These are phyloP conservation scores for Fagus sylvatica DNA, from an alignment of 306 rosid species.

Conservation along the genomic window DNA sequence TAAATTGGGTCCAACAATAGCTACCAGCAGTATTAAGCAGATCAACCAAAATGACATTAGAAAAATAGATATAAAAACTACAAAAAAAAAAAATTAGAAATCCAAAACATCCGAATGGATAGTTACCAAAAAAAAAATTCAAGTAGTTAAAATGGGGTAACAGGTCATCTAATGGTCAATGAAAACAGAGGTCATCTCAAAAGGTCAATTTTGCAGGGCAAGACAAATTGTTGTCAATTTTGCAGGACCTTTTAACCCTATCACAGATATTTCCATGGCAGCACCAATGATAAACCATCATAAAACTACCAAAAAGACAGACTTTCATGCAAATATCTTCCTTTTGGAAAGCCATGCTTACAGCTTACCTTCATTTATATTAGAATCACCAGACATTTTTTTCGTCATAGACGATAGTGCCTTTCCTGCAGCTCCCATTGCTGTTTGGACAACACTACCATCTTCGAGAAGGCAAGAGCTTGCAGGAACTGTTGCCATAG, in stretches of 20 bases:
- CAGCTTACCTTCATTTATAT: slow-evolving; percentile 61
- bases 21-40: neutral
- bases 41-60: neutral
- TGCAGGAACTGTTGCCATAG: slow-evolving; percentile 40
- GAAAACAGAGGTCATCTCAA: neutral
- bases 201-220: neutral
- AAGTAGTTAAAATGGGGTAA: neutral
- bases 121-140: neutral
- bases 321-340: slow-evolving; percentile 13
- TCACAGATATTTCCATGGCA: slow-evolving; percentile 1
- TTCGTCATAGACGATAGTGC: slow-evolving; percentile 61
- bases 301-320: slow-evolving; percentile 10
- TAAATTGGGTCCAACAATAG: neutral
- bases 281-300: slow-evolving; percentile 11
- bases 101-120: no score
- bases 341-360: slow-evolving; percentile 26
- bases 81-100: neutral
- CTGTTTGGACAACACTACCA: slow-evolving; percentile 48
- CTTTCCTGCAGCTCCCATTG: slow-evolving; percentile 72
- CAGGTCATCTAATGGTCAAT: neutral
- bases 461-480: slow-evolving; percentile 43
- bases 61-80: neutral
- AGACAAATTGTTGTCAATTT: neutral
- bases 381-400: slow-evolving; percentile 40
- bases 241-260: neutral